Evolutionary conservation across 495 filamentous ascomycete species (phyloP).

Genomic region (Trichoderma asperelloides): DNA sequence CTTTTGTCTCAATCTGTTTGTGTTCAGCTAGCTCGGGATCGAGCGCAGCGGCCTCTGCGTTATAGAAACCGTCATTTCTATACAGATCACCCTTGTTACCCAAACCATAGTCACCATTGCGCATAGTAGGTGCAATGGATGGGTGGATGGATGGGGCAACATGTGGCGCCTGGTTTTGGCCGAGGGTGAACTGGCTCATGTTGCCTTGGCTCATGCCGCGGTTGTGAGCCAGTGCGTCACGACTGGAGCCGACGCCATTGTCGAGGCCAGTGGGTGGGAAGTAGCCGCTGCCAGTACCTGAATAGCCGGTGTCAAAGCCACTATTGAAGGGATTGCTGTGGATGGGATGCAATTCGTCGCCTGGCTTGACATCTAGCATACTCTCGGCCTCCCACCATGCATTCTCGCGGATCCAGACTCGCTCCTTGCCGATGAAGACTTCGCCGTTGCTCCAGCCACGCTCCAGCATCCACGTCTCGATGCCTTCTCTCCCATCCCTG

Average conservation of each 20-base stretch:
- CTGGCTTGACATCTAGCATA: conserved; percentile 86
- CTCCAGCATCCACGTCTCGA: conserved; percentile 91
- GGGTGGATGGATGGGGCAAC: conserved; percentile 63
- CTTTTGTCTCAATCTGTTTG: conserved; percentile 65
- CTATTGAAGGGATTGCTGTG: conserved; percentile 42
- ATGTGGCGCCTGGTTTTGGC: conserved; percentile 24
- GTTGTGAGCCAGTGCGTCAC: conserved; percentile 60
- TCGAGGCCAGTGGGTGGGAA: conserved; percentile 56
- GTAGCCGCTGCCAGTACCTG: conserved; percentile 56
- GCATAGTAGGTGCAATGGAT: conserved; percentile 65
- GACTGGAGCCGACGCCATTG: conserved; percentile 54
- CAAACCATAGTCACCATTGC: conserved; percentile 81
- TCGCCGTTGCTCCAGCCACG: conserved; percentile 98
- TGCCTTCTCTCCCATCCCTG: conserved; percentile 80
- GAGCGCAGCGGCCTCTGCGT: conserved; percentile 43
- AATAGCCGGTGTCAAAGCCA: conserved; percentile 55
- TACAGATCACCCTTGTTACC: conserved; percentile 75
- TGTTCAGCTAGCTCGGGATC: conserved; percentile 71
- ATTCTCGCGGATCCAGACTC: conserved; percentile 89
- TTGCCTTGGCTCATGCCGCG: conserved; percentile 48
- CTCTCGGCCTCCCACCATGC: conserved; percentile 98
- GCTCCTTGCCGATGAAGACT: conserved; percentile 78
- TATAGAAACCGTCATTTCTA: conserved; percentile 63
- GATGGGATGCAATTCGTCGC: conserved; percentile 29
- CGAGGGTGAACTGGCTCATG: conserved; percentile 48